These are phyloP conservation scores for Raphanus hybrid DNA, from an alignment of 441 rosid genomes.

Conservation along the genomic window DNA sequence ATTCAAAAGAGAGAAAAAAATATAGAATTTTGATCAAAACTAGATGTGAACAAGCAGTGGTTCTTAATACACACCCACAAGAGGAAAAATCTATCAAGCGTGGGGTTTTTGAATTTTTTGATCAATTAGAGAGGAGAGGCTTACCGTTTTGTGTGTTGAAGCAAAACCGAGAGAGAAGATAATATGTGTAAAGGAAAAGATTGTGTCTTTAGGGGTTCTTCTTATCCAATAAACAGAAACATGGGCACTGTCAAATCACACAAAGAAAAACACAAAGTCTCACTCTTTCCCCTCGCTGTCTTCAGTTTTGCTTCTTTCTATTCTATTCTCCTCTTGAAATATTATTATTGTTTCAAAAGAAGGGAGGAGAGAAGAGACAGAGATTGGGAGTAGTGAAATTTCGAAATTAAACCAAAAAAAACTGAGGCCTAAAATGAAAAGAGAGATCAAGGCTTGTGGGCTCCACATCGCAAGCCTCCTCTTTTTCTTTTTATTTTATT, in stretches of 20 bases:
- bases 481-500: slow-evolving; percentile 9
- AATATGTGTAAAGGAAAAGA: slow-evolving; percentile 12
- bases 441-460: slow-evolving; percentile 62
- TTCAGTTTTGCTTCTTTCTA: slow-evolving; percentile 20
- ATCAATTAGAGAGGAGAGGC: neutral
- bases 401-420: slow-evolving; percentile 10
- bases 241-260: slow-evolving; percentile 39
- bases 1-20: slow-evolving; percentile 26
- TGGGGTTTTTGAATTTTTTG: neutral
- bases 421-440: slow-evolving; percentile 28
- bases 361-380: slow-evolving; percentile 24
- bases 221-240: slow-evolving; percentile 41
- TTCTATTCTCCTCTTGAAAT: slow-evolving; percentile 20
- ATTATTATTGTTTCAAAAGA: slow-evolving; percentile 10
- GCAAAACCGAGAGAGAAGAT: slow-evolving; percentile 22
- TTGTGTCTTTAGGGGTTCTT: slow-evolving; percentile 16
- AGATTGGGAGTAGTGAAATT: slow-evolving; percentile 32
- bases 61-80: slow-evolving; percentile 20
- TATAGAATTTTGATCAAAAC: slow-evolving; percentile 23
- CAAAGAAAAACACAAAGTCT: slow-evolving; percentile 6
- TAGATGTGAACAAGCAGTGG: slow-evolving; percentile 26
- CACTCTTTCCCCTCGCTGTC: slow-evolving; percentile 25
- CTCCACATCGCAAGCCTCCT: slow-evolving; percentile 33
- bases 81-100: slow-evolving; percentile 5
- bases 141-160: slow-evolving; percentile 26